Conservation (phyloP, 768 basidiomycete species). For the Boletus speciosus region DNA sequence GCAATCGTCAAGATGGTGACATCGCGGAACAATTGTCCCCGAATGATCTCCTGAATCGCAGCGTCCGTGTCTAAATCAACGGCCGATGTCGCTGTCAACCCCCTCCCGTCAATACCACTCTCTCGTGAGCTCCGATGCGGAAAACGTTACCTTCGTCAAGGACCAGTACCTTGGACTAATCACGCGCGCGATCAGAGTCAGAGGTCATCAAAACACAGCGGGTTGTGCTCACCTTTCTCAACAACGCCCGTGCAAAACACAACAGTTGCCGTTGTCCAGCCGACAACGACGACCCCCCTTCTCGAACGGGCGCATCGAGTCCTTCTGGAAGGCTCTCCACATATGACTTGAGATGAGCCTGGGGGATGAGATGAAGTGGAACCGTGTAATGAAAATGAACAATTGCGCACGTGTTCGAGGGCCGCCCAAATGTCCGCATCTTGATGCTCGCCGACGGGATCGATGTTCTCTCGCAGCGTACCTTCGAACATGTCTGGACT, state of each 20-base stretch:
- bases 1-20: conserved; percentile 88
- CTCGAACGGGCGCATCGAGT: conserved; percentile 69
- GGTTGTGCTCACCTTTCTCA: conserved; percentile 55
- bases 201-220: background rate
- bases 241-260: conserved; percentile 82
- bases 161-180: conserved; percentile 78
- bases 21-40: conserved; percentile 69
- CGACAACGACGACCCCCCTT: conserved; percentile 79
- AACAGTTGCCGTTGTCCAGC: conserved; percentile 85
- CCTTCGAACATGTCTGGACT: conserved; percentile 69
- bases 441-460: conserved; percentile 69
- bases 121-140: background rate
- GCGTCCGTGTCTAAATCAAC: conserved; percentile 89
- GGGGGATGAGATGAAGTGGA: no score
- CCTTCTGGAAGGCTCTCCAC: conserved; percentile 63
- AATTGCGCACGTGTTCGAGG: conserved; percentile 53
- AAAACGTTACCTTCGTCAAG: conserved; percentile 73
- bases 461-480: conserved; percentile 82
- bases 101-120: background rate
- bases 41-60: conserved; percentile 84
- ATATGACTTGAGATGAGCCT: conserved; percentile 69
- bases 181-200: conserved; percentile 2
- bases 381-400: no score
- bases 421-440: conserved; percentile 89
- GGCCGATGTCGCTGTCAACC: conserved; percentile 70